Evolutionary conservation across 768 basidiomycete species (phyloP).

Genomic region (Tulasnella sp.): DNA sequence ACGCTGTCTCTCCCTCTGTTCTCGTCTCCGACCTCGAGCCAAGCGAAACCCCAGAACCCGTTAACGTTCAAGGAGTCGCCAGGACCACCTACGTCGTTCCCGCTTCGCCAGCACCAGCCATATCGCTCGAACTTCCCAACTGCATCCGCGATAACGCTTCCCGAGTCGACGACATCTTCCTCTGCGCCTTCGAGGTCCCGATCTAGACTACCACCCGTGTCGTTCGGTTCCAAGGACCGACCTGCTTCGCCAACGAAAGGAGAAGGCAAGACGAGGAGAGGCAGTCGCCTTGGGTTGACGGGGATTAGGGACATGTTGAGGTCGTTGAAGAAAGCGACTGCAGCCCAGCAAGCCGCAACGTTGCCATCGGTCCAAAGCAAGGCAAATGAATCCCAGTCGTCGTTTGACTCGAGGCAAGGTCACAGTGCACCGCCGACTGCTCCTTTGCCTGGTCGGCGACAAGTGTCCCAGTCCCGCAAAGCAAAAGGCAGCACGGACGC

Average conservation of each 20-base stretch:
- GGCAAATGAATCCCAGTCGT: slow-evolving; percentile 6
- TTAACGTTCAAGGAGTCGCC: neutral
- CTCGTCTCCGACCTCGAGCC: neutral
- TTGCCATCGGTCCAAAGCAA: neutral
- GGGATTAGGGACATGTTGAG: slow-evolving; percentile 55
- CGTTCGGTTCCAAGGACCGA: neutral
- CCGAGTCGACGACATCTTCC: slow-evolving; percentile 20
- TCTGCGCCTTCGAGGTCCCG: slow-evolving; percentile 12
- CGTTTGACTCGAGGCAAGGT: neutral
- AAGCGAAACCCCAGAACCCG: slow-evolving; percentile 3
- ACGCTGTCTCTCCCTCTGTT: neutral
- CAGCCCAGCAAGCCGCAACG: neutral
- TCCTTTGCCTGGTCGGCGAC: neutral
- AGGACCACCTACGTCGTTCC: neutral
- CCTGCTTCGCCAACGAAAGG: neutral
- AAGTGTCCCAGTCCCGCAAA: neutral
- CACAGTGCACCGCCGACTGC: neutral
- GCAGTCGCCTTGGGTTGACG: slow-evolving; percentile 8
- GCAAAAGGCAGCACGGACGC: slow-evolving; percentile 3
- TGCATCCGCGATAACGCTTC: slow-evolving; percentile 27
- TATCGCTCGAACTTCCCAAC: slow-evolving; percentile 13
- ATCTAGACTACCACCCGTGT: neutral
- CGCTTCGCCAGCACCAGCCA: neutral
- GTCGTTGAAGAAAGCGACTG: slow-evolving; percentile 50
- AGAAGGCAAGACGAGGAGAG: neutral